These are phyloP conservation scores for Irpex sp. DNA, from an alignment of 1,284 basidiomycete genomes.

Conservation along the genomic window DNA sequence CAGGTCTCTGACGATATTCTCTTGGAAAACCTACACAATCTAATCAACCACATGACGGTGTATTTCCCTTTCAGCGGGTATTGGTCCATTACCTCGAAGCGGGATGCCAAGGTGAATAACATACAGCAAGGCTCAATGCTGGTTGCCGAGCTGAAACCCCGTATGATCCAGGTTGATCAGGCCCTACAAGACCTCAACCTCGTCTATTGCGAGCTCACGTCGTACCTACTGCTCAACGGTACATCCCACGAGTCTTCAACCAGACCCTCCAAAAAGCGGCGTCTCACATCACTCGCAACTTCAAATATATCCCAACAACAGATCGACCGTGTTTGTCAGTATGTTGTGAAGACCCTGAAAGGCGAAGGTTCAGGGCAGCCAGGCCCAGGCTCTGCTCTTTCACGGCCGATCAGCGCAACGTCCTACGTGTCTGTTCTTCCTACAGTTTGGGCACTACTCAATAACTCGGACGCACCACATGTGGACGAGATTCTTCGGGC, in stretches of 20 bases:
- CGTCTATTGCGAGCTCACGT: constrained; percentile 70
- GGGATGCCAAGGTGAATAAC: constrained; percentile 49
- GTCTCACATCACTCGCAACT: not conserved
- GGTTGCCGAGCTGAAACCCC: constrained; percentile 5
- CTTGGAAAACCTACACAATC: constrained; percentile 40
- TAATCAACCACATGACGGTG: constrained; percentile 67
- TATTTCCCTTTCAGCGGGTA: constrained; percentile 76
- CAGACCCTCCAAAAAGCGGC: constrained; percentile 7
- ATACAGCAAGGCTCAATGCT: constrained; percentile 4
- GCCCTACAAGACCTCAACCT: constrained; percentile 67
- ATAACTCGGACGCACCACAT: constrained; percentile 28
- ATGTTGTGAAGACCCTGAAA: constrained; percentile 62
- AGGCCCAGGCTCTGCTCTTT: constrained; percentile 32
- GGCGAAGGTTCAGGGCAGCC: constrained; percentile 41
- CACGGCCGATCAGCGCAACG: constrained; percentile 44
- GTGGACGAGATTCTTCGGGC: constrained; percentile 41
- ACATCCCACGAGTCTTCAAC: constrained; percentile 5
- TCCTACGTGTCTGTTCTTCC: constrained; percentile 72
- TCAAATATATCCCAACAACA: constrained; percentile 25
- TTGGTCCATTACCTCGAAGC: constrained; percentile 25
- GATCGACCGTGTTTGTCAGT: constrained; percentile 55
- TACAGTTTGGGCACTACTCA: constrained; percentile 79
- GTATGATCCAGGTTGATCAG: constrained; percentile 44
- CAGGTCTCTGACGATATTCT: not conserved
- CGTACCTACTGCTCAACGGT: constrained; percentile 51